Evolutionary conservation across 108 stramenopile genomes (phyloP).

Genomic region (Skeletonema marinoi): DNA sequence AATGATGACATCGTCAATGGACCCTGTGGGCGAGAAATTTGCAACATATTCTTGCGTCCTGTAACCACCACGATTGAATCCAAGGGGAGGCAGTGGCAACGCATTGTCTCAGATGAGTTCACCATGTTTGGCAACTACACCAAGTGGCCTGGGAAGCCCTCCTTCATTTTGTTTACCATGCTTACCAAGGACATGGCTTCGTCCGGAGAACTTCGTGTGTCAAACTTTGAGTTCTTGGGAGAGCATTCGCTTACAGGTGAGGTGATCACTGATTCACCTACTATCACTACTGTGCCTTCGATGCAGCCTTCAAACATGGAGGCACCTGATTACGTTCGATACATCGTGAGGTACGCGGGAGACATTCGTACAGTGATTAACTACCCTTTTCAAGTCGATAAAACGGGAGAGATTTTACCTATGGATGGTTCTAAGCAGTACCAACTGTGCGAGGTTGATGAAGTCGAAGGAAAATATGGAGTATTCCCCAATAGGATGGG

Average conservation of each 20-base stretch:
- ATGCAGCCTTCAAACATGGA: constrained; percentile 17
- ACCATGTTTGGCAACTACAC: constrained; percentile 36
- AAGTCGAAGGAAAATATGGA: constrained; percentile 27
- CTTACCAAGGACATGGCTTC: constrained; percentile 11
- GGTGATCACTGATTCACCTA: constrained; percentile 13
- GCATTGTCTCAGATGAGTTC: constrained; percentile 22
- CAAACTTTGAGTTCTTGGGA: constrained; percentile 21
- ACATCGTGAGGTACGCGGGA: constrained; percentile 39
- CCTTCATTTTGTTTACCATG: constrained; percentile 28
- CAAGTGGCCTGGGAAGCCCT: constrained; percentile 27
- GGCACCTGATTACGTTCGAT: constrained; percentile 11
- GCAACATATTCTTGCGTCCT: constrained; percentile 24
- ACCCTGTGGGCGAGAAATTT: constrained; percentile 12
- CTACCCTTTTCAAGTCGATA: constrained; percentile 35
- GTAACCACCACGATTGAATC: constrained; percentile 3
- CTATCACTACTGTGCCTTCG: constrained; percentile 15
- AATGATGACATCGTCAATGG: constrained; percentile 32
- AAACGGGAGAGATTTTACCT: constrained; percentile 21
- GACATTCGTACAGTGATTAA: constrained; percentile 35
- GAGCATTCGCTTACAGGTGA: not conserved
- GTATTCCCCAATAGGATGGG: constrained; percentile 23
- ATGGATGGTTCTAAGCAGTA: constrained; percentile 32
- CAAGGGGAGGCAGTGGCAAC: constrained; percentile 19
- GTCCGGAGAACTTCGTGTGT: constrained; percentile 11
- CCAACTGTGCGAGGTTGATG: constrained; percentile 37